Conservation (phyloP, 2,329 filamentous ascomycete species). For the Sarocladium kiliense region DNA sequence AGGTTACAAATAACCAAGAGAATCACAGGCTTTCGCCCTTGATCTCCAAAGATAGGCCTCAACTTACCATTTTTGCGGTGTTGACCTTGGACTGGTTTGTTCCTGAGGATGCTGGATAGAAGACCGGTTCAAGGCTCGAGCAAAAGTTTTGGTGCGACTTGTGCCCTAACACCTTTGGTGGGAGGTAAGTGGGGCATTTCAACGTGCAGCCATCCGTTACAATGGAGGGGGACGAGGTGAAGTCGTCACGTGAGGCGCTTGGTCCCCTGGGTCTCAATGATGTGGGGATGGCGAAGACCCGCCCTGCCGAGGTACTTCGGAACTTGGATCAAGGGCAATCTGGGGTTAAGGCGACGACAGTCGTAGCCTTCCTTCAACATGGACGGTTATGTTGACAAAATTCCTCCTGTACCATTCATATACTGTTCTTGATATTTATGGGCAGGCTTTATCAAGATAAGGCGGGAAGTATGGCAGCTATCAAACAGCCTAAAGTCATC, state of each 20-base stretch:
- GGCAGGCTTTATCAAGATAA: background rate
- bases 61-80: constrained; percentile 67
- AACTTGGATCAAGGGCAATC: constrained; percentile 1
- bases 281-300: background rate
- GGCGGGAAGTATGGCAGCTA: constrained; percentile 5
- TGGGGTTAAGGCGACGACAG: constrained; percentile 17
- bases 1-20: constrained; percentile 17
- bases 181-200: constrained; percentile 1
- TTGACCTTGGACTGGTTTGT: constrained; percentile 36
- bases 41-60: constrained; percentile 26
- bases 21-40: constrained; percentile 2
- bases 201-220: constrained; percentile 13
- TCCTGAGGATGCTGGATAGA: constrained; percentile 17
- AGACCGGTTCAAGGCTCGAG: constrained; percentile 8
- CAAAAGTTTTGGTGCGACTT: constrained; percentile 34
- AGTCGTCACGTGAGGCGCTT: constrained; percentile 14
- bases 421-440: too few species aligned
- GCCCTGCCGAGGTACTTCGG: constrained; percentile 9
- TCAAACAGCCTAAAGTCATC: constrained; percentile 61
- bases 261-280: background rate
- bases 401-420: background rate
- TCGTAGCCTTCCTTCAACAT: background rate
- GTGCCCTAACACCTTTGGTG: constrained; percentile 29
- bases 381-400: background rate
- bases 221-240: constrained; percentile 36